phyloP scores from a whole-genome alignment of 2,329 filamentous ascomycete species.

The Aurifilum marmelostoma region DNA sequence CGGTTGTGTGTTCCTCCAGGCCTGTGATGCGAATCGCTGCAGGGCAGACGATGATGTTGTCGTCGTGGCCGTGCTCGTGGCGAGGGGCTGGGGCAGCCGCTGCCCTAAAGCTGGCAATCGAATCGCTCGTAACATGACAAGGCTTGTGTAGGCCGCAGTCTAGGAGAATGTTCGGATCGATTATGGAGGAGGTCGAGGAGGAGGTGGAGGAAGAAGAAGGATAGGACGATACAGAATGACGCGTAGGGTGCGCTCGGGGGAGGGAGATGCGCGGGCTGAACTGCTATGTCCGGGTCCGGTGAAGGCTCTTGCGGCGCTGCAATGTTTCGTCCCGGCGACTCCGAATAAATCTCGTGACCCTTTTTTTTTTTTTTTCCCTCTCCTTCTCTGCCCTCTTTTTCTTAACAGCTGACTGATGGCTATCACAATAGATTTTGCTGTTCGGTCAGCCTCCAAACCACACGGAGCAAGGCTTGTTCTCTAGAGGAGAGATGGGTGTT shows the following conservation, averaged over 20 bases:
- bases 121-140: constrained; percentile 17
- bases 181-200: neutral
- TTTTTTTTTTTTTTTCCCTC: neutral
- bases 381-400: neutral
- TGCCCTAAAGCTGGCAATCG: constrained; percentile 17
- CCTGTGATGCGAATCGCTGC: constrained; percentile 16
- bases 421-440: neutral
- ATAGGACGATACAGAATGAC: neutral
- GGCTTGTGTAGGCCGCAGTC: neutral
- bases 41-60: constrained; percentile 6
- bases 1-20: neutral
- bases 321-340: neutral
- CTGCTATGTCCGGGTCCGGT: neutral
- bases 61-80: neutral
- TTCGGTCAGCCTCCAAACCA: neutral
- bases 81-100: constrained; percentile 10
- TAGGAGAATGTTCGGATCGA: neutral
- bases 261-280: neutral
- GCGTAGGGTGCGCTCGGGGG: neutral
- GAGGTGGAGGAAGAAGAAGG: no score
- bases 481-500: neutral
- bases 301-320: neutral
- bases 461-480: neutral
- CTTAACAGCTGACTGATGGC: neutral
- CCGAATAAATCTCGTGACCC: neutral